Conservation (phyloP, 352 stramenopile genomes). For the Phytophthora tentaculata region DNA sequence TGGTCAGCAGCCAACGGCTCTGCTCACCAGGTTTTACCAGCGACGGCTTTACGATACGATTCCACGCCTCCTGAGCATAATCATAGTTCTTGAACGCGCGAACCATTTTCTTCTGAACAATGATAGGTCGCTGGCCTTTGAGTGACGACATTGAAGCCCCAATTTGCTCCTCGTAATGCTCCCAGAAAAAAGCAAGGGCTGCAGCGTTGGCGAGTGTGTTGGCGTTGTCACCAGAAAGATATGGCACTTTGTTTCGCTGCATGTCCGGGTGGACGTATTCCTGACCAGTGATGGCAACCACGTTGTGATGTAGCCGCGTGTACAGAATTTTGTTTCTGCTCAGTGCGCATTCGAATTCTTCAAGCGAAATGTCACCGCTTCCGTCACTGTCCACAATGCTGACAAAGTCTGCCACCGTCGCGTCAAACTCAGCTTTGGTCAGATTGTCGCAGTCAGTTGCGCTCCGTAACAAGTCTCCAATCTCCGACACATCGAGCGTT, state of each 20-base stretch:
- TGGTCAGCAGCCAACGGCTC: conserved; percentile 76
- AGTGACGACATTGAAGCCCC: conserved; percentile 62
- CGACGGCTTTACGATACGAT: conserved; percentile 77
- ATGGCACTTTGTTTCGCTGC: conserved; percentile 73
- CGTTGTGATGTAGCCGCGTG: conserved; percentile 58
- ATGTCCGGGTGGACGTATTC: conserved; percentile 79
- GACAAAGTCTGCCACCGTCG: conserved; percentile 77
- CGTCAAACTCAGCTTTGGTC: conserved; percentile 80
- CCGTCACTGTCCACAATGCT: conserved; percentile 80
- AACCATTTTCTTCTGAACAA: conserved; percentile 90
- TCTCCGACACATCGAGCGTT: conserved; percentile 71
- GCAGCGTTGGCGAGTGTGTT: conserved; percentile 61
- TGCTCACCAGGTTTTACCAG: conserved; percentile 74
- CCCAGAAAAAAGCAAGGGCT: conserved; percentile 73
- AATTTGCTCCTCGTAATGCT: conserved; percentile 74
- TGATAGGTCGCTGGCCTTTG: conserved; percentile 53
- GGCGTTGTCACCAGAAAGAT: conserved; percentile 44
- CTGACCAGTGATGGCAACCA: conserved; percentile 73
- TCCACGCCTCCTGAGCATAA: conserved; percentile 89
- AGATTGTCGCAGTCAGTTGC: conserved; percentile 75
- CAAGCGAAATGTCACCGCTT: conserved; percentile 84
- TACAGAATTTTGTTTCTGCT: conserved; percentile 78
- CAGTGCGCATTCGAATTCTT: conserved; percentile 82
- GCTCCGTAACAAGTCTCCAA: conserved; percentile 65
- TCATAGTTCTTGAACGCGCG: conserved; percentile 87